These are phyloP conservation scores for Casuarina cunninghamiana DNA, from an alignment of 306 rosid species.

Conservation along the genomic window DNA sequence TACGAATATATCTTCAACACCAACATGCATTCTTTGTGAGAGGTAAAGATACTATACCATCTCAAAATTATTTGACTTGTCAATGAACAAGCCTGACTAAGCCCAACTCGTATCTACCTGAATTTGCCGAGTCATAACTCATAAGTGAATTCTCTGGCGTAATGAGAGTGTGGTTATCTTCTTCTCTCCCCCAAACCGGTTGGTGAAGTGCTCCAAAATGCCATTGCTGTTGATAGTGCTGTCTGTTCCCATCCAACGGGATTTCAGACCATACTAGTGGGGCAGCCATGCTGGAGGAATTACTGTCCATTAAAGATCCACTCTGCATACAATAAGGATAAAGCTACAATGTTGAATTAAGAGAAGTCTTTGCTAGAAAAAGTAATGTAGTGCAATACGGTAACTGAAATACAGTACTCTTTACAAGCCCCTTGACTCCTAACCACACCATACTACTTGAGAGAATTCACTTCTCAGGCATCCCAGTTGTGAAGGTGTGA, in stretches of 20 bases:
- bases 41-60: background rate
- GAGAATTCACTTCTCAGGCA: background rate
- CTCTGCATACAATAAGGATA: slow-evolving; percentile 43
- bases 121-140: slow-evolving; percentile 74
- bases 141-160: slow-evolving; percentile 75
- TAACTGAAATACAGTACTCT: slow-evolving; percentile 7
- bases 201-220: slow-evolving; percentile 59
- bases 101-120: slow-evolving; percentile 52
- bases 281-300: slow-evolving; percentile 53
- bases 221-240: slow-evolving; percentile 80
- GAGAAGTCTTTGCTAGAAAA: background rate
- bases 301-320: slow-evolving; percentile 56
- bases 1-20: background rate
- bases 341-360: slow-evolving; percentile 18
- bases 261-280: slow-evolving; percentile 69
- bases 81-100: background rate
- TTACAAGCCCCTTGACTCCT: background rate
- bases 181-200: slow-evolving; percentile 72
- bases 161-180: slow-evolving; percentile 57
- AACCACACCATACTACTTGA: background rate
- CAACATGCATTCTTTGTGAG: background rate
- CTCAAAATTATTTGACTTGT: background rate
- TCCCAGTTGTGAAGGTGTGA: background rate
- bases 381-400: slow-evolving; percentile 8
- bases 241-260: slow-evolving; percentile 59